Percentiles rank a stretch among this genome's conserved stretches.
Evolutionary conservation across 106 monocot genomes (phyloP).

Genomic region (Dactylorhiza incarnata): DNA sequence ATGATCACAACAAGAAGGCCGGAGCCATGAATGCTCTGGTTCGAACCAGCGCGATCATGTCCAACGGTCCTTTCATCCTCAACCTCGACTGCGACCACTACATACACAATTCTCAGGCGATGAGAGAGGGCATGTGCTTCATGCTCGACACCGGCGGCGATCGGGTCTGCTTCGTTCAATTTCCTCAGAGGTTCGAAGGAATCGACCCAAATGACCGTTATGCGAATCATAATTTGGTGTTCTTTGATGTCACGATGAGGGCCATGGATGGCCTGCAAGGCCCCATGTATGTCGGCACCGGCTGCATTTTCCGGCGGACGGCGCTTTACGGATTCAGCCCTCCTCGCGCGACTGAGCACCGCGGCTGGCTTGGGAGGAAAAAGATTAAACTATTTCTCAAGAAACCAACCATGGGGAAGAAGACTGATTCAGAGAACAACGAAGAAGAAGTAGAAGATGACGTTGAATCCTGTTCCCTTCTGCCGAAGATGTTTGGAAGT

Average conservation of each 20-base stretch:
- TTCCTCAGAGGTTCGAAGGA: constrained; percentile 94
- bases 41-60: constrained; percentile 88
- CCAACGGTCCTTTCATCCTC: constrained; percentile 91
- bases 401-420: constrained; percentile 74
- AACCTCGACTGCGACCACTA: constrained; percentile 98
- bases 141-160: constrained; percentile 97
- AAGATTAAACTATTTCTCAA: constrained; percentile 65
- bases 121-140: constrained; percentile 97
- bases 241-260: constrained; percentile 92
- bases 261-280: constrained; percentile 98
- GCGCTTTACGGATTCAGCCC: constrained; percentile 88
- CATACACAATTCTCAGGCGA: constrained; percentile 67
- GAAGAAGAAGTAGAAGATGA: constrained; percentile 32
- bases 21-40: constrained; percentile 97
- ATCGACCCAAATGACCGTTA: constrained; percentile 88
- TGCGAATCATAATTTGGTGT: constrained; percentile 94
- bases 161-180: constrained; percentile 85
- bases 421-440: constrained; percentile 30
- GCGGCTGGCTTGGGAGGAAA: constrained; percentile 78
- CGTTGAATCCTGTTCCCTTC: constrained; percentile 27
- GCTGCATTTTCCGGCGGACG: constrained; percentile 84
- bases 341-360: constrained; percentile 75
- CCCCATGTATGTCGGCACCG: constrained; percentile 97
- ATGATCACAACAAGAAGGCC: constrained; percentile 99
- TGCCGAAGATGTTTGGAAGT: constrained; percentile 75